These are phyloP conservation scores for Colletotrichum musae DNA, from an alignment of 2,329 filamentous ascomycete genomes.

Conservation along the genomic window DNA sequence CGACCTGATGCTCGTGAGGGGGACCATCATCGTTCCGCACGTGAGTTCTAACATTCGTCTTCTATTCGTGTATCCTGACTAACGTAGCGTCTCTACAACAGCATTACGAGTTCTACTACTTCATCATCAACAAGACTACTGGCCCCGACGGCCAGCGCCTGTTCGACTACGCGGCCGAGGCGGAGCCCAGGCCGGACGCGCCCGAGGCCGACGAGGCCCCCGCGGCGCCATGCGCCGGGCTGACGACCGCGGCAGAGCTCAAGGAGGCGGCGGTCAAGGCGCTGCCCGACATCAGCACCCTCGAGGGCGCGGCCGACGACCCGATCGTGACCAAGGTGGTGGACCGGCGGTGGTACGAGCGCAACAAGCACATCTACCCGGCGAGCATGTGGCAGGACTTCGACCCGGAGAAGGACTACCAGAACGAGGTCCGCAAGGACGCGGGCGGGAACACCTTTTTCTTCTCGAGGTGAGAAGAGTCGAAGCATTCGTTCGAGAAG, in stretches of 20 bases:
- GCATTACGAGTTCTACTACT: conserved; percentile 99
- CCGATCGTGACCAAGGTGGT: conserved; percentile 91
- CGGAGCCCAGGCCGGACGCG: conserved; percentile 48
- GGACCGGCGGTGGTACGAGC: conserved; percentile 95
- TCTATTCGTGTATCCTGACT: conserved; percentile 39
- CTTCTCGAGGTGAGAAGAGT: conserved; percentile 67
- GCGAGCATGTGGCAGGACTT: conserved; percentile 97
- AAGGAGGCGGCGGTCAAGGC: conserved; percentile 54
- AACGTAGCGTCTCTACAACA: conserved; percentile 54
- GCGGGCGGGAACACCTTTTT: conserved; percentile 94
- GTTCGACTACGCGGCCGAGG: conserved; percentile 79
- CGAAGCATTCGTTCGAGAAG: conserved; percentile 1
- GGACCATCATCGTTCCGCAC: conserved; percentile 93
- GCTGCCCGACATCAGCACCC: conserved; percentile 65
- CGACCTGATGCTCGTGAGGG: conserved; percentile 92
- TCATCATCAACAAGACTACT: conserved; percentile 88
- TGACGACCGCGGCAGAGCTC: conserved; percentile 50
- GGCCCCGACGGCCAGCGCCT: conserved; percentile 80
- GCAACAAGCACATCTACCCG: conserved; percentile 98
- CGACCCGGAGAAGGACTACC: conserved; percentile 90
- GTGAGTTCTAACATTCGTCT: conserved; percentile 67
- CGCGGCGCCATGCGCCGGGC: conserved; percentile 47
- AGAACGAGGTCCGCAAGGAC: conserved; percentile 83
- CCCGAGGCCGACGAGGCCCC: conserved; percentile 40
- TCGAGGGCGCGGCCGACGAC: conserved; percentile 85